Conservation (phyloP, 1,139 yeast genomes). For the Wickerhamomyces sp. region DNA sequence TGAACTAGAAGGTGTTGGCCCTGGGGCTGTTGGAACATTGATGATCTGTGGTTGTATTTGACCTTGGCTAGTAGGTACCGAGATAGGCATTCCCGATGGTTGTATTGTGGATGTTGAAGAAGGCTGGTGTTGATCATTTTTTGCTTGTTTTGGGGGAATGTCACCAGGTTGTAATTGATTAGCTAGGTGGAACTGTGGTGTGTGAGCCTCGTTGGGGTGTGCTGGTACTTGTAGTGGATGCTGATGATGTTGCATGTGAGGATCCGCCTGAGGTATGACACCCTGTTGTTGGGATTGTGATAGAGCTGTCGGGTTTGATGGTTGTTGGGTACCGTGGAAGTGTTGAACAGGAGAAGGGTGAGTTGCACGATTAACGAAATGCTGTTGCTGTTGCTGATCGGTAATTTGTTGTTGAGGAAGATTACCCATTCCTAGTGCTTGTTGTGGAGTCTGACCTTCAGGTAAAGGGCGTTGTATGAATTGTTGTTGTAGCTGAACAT, state of each 20-base stretch:
- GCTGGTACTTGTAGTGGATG: background rate
- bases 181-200: background rate
- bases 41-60: constrained; percentile 8
- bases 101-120: constrained; percentile 12
- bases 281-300: constrained; percentile 14
- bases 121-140: constrained; percentile 3
- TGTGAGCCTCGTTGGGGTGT: background rate
- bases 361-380: constrained; percentile 10
- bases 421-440: constrained; percentile 1
- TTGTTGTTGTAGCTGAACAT: constrained; percentile 16
- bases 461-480: constrained; percentile 3
- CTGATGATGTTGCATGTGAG: background rate
- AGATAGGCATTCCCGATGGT: background rate
- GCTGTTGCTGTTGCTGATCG: constrained; percentile 15
- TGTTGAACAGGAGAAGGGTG: constrained; percentile 21
- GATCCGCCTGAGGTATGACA: constrained; percentile 8
- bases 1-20: constrained; percentile 3
- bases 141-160: constrained; percentile 7
- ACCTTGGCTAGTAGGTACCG: no score
- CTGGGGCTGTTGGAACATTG: constrained; percentile 7
- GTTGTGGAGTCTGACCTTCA: constrained; percentile 3
- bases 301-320: constrained; percentile 7
- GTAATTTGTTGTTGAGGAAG: constrained; percentile 3
- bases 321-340: constrained; percentile 11
- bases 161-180: constrained; percentile 6